These are phyloP conservation scores for Trypanosoma vivax DNA, from an alignment of 208 protist species.

Conservation along the genomic window DNA sequence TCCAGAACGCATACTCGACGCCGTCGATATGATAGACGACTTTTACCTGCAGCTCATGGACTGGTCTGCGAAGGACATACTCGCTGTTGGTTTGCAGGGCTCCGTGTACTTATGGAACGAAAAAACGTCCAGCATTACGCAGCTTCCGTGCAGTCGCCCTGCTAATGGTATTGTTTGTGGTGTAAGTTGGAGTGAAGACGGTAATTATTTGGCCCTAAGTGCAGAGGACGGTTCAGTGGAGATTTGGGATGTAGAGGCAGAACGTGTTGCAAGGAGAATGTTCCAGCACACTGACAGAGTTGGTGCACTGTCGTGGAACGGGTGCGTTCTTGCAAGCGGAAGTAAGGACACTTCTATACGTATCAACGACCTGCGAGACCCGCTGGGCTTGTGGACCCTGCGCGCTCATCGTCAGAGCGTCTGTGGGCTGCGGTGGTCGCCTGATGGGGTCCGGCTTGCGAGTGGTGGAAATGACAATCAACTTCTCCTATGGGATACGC, in stretches of 20 bases:
- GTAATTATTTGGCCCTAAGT: conserved; percentile 82
- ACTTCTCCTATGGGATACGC: conserved; percentile 94
- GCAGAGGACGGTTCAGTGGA: conserved; percentile 84
- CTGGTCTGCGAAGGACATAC: conserved; percentile 87
- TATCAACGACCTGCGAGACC: conserved; percentile 93
- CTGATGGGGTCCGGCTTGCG: conserved; percentile 89
- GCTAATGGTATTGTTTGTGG: conserved; percentile 80
- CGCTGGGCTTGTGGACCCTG: conserved; percentile 47
- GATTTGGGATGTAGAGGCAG: conserved; percentile 87
- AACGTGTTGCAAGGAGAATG: conserved; percentile 73
- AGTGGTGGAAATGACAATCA: conserved; percentile 98
- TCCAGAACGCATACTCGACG: conserved; percentile 96
- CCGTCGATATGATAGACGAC: conserved; percentile 97
- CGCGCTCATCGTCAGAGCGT: conserved; percentile 93
- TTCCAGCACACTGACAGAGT: conserved; percentile 88
- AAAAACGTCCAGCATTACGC: conserved; percentile 82
- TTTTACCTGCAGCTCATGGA: conserved; percentile 99
- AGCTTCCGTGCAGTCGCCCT: conserved; percentile 66
- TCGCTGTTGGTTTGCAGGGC: conserved; percentile 95
- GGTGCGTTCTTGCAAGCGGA: conserved; percentile 85
- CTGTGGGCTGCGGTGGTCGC: conserved; percentile 96
- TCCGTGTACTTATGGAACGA: conserved; percentile 98
- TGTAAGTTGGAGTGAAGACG: conserved; percentile 91
- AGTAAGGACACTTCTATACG: conserved; percentile 93
- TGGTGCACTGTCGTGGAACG: conserved; percentile 93